Percentiles rank a stretch among this genome's conserved stretches.
These are phyloP conservation scores for Clonostachys rosea DNA, from an alignment of 2,329 filamentous ascomycete species.

Conservation along the genomic window DNA sequence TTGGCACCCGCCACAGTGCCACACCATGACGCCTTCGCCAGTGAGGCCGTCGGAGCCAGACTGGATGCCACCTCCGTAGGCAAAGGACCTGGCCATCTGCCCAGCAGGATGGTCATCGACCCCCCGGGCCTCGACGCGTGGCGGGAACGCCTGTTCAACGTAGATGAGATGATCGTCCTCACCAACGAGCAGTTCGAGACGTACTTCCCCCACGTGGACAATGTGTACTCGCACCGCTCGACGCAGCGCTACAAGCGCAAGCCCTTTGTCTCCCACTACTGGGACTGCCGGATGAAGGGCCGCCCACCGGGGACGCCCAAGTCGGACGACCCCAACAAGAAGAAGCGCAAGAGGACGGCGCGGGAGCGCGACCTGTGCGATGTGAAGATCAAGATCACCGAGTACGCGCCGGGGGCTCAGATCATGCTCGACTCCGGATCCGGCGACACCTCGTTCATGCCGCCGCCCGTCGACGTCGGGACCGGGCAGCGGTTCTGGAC, in stretches of 20 bases:
- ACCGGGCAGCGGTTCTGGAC: conserved; percentile 58
- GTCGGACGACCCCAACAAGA: conserved; percentile 74
- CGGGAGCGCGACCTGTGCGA: conserved; percentile 76
- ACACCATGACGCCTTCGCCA: conserved; percentile 13
- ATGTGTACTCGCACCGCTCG: conserved; percentile 79
- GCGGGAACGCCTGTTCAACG: conserved; percentile 69
- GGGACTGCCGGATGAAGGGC: conserved; percentile 79
- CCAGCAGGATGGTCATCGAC: conserved; percentile 55
- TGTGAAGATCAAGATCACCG: conserved; percentile 82
- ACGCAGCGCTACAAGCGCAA: conserved; percentile 79
- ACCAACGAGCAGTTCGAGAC: conserved; percentile 76
- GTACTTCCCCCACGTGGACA: conserved; percentile 81
- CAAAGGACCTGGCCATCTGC: conserved; percentile 25
- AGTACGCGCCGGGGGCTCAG: conserved; percentile 60
- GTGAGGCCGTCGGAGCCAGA: conserved; percentile 23
- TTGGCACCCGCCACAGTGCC: conserved; percentile 23
- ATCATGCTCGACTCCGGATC: conserved; percentile 17
- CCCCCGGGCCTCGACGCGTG: conserved; percentile 66
- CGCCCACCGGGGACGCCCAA: conserved; percentile 75
- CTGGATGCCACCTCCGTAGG: no score
- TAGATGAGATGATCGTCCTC: conserved; percentile 68
- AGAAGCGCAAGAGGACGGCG: conserved; percentile 74
- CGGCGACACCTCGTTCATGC: conserved; percentile 14
- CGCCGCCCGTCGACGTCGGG: conserved; percentile 22
- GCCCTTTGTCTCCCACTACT: conserved; percentile 79